A percentile compares a stretch with the other conserved stretches of the same genome.
These are phyloP conservation scores for Lasiodiplodia hormozganensis DNA, from an alignment of 2,329 filamentous ascomycete species.

Conservation along the genomic window DNA sequence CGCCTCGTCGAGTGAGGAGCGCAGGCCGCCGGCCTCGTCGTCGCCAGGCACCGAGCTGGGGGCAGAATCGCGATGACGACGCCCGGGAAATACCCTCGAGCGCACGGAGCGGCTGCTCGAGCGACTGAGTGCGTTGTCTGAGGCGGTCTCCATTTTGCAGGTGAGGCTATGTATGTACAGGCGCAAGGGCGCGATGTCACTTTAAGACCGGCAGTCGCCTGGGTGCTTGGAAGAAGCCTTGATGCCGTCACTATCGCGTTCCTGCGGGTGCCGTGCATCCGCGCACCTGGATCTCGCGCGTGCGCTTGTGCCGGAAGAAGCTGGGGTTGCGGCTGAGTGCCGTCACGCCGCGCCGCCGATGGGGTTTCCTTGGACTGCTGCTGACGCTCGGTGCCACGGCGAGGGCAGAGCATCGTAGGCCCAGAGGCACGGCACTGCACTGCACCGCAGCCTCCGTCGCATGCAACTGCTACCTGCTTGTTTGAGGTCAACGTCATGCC, in stretches of 20 bases:
- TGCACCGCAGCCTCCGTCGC: slow-evolving; percentile 9
- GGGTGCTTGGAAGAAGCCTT: slow-evolving; percentile 1
- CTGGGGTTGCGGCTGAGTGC: slow-evolving; percentile 24
- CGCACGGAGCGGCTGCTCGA: slow-evolving; percentile 31
- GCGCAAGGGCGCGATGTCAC: slow-evolving; percentile 6
- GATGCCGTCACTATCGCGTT: slow-evolving; percentile 21
- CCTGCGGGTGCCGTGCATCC: slow-evolving; percentile 20
- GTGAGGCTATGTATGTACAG: background rate
- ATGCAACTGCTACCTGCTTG: slow-evolving; percentile 16
- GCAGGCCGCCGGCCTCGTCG: slow-evolving; percentile 37
- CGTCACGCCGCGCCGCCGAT: slow-evolving; percentile 8
- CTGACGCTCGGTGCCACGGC: background rate
- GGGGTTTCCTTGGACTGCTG: background rate
- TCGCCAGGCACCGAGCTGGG: slow-evolving; percentile 35
- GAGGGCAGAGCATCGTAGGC: background rate
- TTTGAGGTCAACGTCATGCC: slow-evolving; percentile 24
- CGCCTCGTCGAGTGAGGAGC: slow-evolving; percentile 45
- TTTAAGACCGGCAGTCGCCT: slow-evolving; percentile 8
- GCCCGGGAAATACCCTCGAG: slow-evolving; percentile 36
- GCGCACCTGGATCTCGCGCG: slow-evolving; percentile 4
- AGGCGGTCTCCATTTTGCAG: slow-evolving; percentile 19
- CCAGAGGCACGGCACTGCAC: background rate
- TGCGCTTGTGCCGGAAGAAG: slow-evolving; percentile 11
- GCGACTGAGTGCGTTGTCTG: slow-evolving; percentile 22
- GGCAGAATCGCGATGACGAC: slow-evolving; percentile 37